Evolutionary conservation across 306 rosid genomes (phyloP).

Genomic region (Clitoria ternatea): DNA sequence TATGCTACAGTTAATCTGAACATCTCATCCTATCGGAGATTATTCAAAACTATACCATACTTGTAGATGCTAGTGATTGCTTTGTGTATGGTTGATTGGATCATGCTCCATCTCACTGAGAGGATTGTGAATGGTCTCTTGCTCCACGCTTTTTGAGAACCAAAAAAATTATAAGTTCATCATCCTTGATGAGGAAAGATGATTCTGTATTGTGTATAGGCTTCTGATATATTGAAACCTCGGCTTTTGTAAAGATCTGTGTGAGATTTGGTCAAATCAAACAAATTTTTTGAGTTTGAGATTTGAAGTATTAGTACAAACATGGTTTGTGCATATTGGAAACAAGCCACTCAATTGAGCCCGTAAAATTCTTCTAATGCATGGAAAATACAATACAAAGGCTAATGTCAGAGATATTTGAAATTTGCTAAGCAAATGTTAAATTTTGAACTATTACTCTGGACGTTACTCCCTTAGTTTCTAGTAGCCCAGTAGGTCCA

Average conservation of each 20-base stretch:
- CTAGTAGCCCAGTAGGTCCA: no score
- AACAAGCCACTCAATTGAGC: background rate
- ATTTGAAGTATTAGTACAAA: background rate
- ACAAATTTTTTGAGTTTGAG: background rate
- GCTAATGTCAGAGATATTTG: background rate
- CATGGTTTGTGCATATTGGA: constrained; percentile 7
- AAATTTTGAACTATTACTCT: no score
- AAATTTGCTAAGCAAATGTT: background rate
- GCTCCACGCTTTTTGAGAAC: constrained; percentile 31
- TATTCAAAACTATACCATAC: constrained; percentile 11
- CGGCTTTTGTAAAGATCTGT: constrained; percentile 32
- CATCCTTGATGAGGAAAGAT: constrained; percentile 33
- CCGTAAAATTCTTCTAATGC: background rate
- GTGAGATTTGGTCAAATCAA: constrained; percentile 36
- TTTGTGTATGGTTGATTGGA: constrained; percentile 40
- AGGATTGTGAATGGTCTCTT: constrained; percentile 19
- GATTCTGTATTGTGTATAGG: constrained; percentile 36
- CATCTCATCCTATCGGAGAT: constrained; percentile 19
- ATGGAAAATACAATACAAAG: background rate
- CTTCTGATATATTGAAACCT: constrained; percentile 32
- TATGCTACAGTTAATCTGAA: constrained; percentile 20
- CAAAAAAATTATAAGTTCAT: constrained; percentile 17
- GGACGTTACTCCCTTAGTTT: no score
- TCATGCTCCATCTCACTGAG: constrained; percentile 18
- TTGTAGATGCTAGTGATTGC: constrained; percentile 40